A percentile compares a stretch with the other conserved stretches of the same genome.
These are phyloP conservation scores for Colletotrichum sp. DNA, from an alignment of 2,329 filamentous ascomycete genomes.

Conservation along the genomic window DNA sequence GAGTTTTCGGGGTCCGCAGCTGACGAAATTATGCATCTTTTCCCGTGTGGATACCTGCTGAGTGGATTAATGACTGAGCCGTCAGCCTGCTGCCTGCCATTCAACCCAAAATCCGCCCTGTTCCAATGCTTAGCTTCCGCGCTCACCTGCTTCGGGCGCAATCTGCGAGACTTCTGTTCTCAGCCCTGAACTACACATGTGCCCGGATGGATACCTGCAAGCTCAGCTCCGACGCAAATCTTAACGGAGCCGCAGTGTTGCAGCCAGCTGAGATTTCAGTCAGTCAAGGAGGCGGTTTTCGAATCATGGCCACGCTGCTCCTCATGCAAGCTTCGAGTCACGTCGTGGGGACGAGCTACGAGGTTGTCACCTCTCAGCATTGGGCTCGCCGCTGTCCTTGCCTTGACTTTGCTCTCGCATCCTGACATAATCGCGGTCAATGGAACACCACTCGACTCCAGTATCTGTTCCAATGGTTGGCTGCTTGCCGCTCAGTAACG, in stretches of 20 bases:
- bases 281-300: neutral
- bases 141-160: neutral
- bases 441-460: neutral
- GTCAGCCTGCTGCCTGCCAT: neutral
- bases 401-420: neutral
- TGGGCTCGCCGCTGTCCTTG: neutral
- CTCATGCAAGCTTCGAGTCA: neutral
- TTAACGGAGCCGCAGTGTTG: neutral
- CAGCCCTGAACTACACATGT: neutral
- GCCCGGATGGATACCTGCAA: neutral
- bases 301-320: neutral
- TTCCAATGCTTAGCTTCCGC: neutral
- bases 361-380: neutral
- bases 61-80: neutral
- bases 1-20: neutral
- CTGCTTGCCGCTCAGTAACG: neutral
- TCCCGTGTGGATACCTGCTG: neutral
- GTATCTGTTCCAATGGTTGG: neutral
- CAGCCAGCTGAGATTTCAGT: neutral
- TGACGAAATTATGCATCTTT: slow-evolving; percentile 2
- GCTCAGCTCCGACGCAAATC: neutral
- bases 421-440: neutral
- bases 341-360: neutral
- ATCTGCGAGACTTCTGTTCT: neutral
- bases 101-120: neutral